Percentiles rank a stretch among this genome's conserved stretches.
Evolutionary conservation across 495 filamentous ascomycete genomes (phyloP).

Genomic region (Pseudoneurospora amorphoporcata): DNA sequence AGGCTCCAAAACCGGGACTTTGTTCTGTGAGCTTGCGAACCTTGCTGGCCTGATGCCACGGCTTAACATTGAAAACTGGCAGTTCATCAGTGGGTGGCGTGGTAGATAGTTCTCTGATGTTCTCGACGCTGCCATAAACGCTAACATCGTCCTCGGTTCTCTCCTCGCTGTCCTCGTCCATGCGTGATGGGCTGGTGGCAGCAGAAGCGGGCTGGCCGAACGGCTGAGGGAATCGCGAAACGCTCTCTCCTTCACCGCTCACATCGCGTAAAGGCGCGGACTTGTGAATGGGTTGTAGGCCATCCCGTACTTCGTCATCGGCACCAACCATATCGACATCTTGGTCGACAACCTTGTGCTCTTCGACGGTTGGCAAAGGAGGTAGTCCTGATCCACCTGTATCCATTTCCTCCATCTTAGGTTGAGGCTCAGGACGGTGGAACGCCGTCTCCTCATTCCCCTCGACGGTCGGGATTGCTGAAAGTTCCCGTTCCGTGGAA

Average conservation of each 20-base stretch:
- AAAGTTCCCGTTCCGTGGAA: conserved; percentile 14
- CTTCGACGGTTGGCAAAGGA: conserved; percentile 17
- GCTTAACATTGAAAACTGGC: conserved; percentile 29
- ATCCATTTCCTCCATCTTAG: conserved; percentile 34
- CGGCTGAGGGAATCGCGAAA: conserved; percentile 4
- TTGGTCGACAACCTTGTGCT: conserved; percentile 15
- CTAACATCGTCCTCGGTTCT: conserved; percentile 54
- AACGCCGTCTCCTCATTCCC: conserved; percentile 13
- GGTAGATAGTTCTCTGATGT: conserved; percentile 33
- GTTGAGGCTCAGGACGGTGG: conserved; percentile 16
- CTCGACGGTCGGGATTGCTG: conserved; percentile 18
- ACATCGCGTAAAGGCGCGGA: conserved; percentile 28
- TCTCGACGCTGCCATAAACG: conserved; percentile 40
- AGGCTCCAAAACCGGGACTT: conserved; percentile 21
- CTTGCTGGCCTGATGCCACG: conserved; percentile 32
- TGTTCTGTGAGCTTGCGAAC: conserved; percentile 22
- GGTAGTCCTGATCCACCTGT: conserved; percentile 20
- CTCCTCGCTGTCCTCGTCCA: conserved; percentile 35
- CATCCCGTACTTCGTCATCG: conserved; percentile 27
- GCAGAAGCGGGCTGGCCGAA: conserved; percentile 10
- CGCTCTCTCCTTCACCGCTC: background rate
- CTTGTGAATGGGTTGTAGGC: conserved; percentile 31
- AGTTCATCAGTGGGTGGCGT: conserved; percentile 41
- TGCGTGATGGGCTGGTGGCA: conserved; percentile 7
- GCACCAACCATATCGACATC: conserved; percentile 36